These are phyloP conservation scores for Populus hybrid DNA, from an alignment of 441 rosid species.

Conservation along the genomic window DNA sequence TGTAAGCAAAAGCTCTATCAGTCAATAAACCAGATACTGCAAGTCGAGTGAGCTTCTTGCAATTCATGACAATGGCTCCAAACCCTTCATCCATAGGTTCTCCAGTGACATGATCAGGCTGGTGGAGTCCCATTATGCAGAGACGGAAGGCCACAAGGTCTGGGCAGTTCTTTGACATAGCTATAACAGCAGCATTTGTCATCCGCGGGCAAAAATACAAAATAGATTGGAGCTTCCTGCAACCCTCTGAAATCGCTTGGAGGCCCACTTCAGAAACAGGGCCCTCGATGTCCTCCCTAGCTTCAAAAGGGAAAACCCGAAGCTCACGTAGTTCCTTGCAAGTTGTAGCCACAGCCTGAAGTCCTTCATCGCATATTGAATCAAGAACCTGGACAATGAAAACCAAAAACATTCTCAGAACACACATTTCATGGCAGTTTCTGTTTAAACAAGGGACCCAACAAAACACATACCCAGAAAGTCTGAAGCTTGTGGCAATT, in stretches of 20 bases:
- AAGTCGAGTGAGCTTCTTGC: constrained; percentile 75
- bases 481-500: constrained; percentile 63
- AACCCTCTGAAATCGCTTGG: constrained; percentile 82
- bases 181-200: constrained; percentile 82
- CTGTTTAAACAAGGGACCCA: not conserved
- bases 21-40: constrained; percentile 82
- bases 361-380: too few relatives aligned
- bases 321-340: constrained; percentile 82
- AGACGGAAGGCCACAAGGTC: constrained; percentile 75
- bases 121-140: constrained; percentile 77
- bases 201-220: constrained; percentile 77
- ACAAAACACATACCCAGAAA: constrained; percentile 59
- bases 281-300: constrained; percentile 66
- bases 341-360: constrained; percentile 66
- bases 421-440: constrained; percentile 6
- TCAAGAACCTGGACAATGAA: constrained; percentile 57
- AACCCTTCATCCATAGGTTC: constrained; percentile 87
- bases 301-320: constrained; percentile 67
- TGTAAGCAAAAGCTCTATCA: constrained; percentile 67
- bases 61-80: constrained; percentile 87
- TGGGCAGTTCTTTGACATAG: constrained; percentile 82
- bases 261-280: constrained; percentile 81
- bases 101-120: constrained; percentile 65
- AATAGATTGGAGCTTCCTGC: constrained; percentile 70
- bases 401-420: constrained; percentile 22